Evolutionary conservation across 768 basidiomycete genomes (phyloP), one percentile per base, ranked within the genome.

Genomic region (Mycena floridula): DNA sequence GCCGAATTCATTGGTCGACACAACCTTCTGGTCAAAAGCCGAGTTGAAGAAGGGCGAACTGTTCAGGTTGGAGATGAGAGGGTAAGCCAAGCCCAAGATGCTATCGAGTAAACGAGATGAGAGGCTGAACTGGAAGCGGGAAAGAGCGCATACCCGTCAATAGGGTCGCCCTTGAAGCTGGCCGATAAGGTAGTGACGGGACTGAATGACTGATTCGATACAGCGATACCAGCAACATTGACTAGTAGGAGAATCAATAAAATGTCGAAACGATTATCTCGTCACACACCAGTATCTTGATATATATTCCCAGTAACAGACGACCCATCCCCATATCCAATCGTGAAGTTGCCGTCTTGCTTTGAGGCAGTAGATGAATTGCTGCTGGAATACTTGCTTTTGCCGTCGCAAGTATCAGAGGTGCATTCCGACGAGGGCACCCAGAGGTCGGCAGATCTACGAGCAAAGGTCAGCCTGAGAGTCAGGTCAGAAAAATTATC

Each of bases 271-370:
- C 22, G 8, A 39, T 13, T n/a, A 3, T 23, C 21, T 46, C 51
- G 11, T 71, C 35, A 9, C 64, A 62, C 7, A 20, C 73, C 69
- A 1, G 47, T 59, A 47, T 74, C 72, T 20, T 46, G 53, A 51
- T 63, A 72, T 12, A 63, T 58, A n/a, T 51, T 40, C 15, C 71
- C 72, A 1, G 44, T 43, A 2, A 66, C 65, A 0, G 55, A 46
- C 1, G 60, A 63, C 2, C 68, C 67, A 41, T 73, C 70, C 35
- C 67, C 69, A 48, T 69, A 71, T 15, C 44, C 36, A 37, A 73
- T 59, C 7, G 43, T 51, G 52, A 72, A 69, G 4, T 49, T 50
- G 39, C 58, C 50, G 16, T 51, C 42, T 12, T 57, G 37, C 43
- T 56, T 51, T 8, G 36, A 28, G 2, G 68, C 52, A 2, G 65